Evolutionary conservation across 2,329 filamentous ascomycete species (phyloP).

Genomic region (Onygenales sp.): DNA sequence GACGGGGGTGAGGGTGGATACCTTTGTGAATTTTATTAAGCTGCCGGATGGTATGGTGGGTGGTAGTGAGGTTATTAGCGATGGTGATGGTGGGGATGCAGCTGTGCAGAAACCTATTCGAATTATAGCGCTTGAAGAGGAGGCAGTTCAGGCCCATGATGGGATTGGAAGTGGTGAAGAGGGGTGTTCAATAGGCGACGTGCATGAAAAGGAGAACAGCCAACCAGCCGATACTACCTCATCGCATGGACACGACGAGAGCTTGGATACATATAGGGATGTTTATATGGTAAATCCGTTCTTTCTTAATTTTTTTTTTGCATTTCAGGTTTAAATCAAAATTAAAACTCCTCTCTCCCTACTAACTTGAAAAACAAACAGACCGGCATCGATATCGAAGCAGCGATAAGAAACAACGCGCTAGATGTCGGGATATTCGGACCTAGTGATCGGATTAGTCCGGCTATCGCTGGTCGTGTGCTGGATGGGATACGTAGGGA

Average conservation of each 20-base stretch:
- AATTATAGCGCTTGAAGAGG: conserved; percentile 3
- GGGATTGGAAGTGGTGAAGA: not conserved
- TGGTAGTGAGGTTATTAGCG: not conserved
- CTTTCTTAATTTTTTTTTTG: not conserved
- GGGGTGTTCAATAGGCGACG: not conserved
- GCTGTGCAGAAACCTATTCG: not conserved
- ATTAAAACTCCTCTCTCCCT: not conserved
- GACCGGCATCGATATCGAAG: conserved; percentile 48
- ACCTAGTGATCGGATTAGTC: conserved; percentile 20
- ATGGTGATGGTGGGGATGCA: not conserved
- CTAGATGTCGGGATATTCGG: conserved; percentile 47
- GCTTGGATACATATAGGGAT: conserved; percentile 2
- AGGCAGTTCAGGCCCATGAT: not conserved
- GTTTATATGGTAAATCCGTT: conserved; percentile 11
- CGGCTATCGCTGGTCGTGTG: conserved; percentile 7
- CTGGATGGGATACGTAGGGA: conserved; percentile 13
- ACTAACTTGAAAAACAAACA: conserved; percentile 16
- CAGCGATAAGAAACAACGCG: conserved; percentile 37
- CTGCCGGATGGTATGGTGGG: conserved; percentile 31
- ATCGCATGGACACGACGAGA: not conserved
- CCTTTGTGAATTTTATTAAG: conserved; percentile 73
- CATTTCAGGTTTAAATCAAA: not conserved
- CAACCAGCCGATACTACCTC: too few relatives aligned
- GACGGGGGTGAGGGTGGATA: conserved; percentile 62
- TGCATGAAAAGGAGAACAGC: not conserved